Evolutionary conservation across 75 land plant genomes (phyloP), one percentile per base, ranked within the genome.

Genomic region (Azolla pinnata): DNA sequence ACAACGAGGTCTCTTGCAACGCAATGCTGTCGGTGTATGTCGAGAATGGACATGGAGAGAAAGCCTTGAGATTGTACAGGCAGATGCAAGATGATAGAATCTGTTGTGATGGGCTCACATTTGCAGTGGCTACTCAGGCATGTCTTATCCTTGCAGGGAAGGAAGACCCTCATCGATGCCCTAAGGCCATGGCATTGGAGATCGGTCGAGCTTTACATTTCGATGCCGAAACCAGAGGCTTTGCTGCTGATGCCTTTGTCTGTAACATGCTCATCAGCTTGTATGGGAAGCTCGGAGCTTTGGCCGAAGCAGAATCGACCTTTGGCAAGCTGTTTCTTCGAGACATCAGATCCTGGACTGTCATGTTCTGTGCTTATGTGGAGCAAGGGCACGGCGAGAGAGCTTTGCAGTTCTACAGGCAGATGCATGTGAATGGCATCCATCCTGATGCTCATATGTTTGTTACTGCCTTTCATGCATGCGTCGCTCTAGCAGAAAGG

Each of bases 41-140:
- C 4, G 62, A 63, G n/a, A 57, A 72, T 69, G 86, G 82, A 23
- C 51, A 60, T 9, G 76, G 82, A 4, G 79, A 75, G 58, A 76
- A 73, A 29, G 79, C 70, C 44, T 17, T 83, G 25, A 72, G 56
- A 53, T 62, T 83, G 31, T 56, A 79, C 29, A 28, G 23, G 9
- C 52, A 72, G 7, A 75, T 82, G 81, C 62, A 61, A 44, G 23
- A 44, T 8, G 21, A 29, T 2, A 64, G 75, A 16, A 19, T 71
- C 14, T 51, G 68, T 1, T 54, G 74, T 8, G 80, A 83, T 55
- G 68, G 64, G 40, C 78, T 70, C 44, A 73, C 75, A 59, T 60
- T 83, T 19, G 67, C 73, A 21, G 62, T 56, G 24, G 74, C 44
- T 19, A 46, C 79, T 31, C 50, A 77, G 29, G 87, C 73, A 16